Evolutionary conservation across 306 rosid species (phyloP), one percentile per base, ranked within the genome.

Genomic region (Cucurbita argyrosperma): DNA sequence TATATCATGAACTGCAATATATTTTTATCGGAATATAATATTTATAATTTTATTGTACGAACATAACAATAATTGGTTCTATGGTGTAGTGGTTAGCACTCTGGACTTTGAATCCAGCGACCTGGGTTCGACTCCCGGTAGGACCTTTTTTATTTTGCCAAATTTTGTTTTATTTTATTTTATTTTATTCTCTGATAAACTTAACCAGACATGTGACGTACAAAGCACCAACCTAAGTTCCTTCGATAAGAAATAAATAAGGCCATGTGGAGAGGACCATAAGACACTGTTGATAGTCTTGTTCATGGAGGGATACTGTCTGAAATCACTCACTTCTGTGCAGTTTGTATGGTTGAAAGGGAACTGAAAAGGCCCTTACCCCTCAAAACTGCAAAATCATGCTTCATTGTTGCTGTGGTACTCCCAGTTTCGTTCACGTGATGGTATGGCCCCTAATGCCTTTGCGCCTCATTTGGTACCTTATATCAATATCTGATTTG

Each of bases 51-150:
- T 8, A 1, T 8, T 43, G 11, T 1, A 8, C 8, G 2, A 5
- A 43, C 3, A 43, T 1, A 8, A 1, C 47, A 43, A 8, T 3
- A 43, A 8, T 8, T 5, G 64, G 64, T 58, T 58, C 64, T 58
- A 58, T 58, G 64, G 64, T 58, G 64, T 58, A 58, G 64, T 58
- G 64, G 64, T 58, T 58, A 58, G 64, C 64, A 58, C 64, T 58
- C 8, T 58, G 64, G 64, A 58, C 64, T 58, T 58, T 58, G 64
- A 58, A 58, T 58, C 64, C 64, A 58, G 35, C 60, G 35, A 30
- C 35, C 35, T 30, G 35, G 35, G 35, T 30, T 30, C 35, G 35
- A 30, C 35, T 58, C 64, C 64, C 64, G 64, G 64, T 58, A 58
- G 64, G 64, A 58, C 64, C 64, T 10, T 3, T 46, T 2, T 46